Percentiles rank a stretch among this genome's conserved stretches.
phyloP scores from a whole-genome alignment of 2,329 filamentous ascomycete species.

The Helicocarpus griseus region DNA sequence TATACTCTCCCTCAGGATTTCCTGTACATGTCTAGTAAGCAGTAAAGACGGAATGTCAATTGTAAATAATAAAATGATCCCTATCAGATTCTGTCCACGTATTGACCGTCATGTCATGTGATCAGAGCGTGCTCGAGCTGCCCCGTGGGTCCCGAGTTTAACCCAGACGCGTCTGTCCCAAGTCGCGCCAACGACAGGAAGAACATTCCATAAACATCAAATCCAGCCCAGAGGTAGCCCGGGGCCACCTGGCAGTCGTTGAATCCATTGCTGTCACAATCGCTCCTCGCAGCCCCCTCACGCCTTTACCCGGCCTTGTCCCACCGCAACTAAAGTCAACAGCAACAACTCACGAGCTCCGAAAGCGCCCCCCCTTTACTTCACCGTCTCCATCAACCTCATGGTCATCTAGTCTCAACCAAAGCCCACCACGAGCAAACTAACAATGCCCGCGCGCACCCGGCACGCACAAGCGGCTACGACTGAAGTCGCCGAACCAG shows the following conservation, averaged over 20 bases:
- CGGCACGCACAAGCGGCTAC: slow-evolving; percentile 25
- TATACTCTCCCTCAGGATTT: neutral
- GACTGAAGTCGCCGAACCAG: slow-evolving; percentile 19
- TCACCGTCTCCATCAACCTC: neutral
- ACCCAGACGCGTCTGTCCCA: neutral
- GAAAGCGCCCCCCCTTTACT: neutral
- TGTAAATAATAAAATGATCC: neutral
- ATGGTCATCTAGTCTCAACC: neutral
- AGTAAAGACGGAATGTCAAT: neutral
- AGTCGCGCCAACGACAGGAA: neutral
- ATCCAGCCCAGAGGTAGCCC: neutral
- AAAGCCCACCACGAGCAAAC: slow-evolving; percentile 14
- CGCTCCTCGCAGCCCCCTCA: neutral
- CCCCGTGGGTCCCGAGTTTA: neutral
- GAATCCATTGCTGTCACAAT: neutral
- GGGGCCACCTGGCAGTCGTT: neutral
- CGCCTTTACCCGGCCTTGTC: neutral
- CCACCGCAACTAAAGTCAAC: neutral
- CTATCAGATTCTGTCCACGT: neutral
- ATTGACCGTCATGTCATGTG: neutral
- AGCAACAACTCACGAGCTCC: neutral
- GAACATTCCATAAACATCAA: neutral
- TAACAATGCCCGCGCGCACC: slow-evolving; percentile 36
- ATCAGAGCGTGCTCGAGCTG: too few species aligned
- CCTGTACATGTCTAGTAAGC: neutral